Percentiles rank a stretch among this genome's conserved stretches.
phyloP scores from a whole-genome alignment of 2,329 filamentous ascomycete species.

The Colletotrichum higginsianum region DNA sequence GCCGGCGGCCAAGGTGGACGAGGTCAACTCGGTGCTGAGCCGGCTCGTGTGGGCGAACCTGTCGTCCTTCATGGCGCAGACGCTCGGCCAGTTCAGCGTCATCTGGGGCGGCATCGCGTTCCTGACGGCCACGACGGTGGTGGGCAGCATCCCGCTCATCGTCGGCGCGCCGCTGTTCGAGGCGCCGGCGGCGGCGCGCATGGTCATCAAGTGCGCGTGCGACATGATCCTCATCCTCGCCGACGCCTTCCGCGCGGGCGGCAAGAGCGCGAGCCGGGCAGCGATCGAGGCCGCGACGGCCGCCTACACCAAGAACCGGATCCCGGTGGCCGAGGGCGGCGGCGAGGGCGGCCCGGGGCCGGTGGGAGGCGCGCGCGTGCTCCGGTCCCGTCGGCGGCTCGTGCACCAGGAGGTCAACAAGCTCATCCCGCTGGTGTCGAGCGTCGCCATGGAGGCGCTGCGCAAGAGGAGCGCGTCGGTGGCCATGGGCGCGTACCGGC shows the following conservation, averaged over 20 bases:
- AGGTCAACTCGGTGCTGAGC: slow-evolving; percentile 44
- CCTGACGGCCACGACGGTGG: slow-evolving; percentile 44
- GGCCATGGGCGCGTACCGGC: background rate
- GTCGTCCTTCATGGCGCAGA: slow-evolving; percentile 43
- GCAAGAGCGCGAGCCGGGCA: slow-evolving; percentile 6
- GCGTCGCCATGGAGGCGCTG: slow-evolving; percentile 16
- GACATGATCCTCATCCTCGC: slow-evolving; percentile 36
- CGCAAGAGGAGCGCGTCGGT: background rate
- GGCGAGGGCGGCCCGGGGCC: background rate
- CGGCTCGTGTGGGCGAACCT: slow-evolving; percentile 47
- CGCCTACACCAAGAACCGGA: background rate
- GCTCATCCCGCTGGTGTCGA: slow-evolving; percentile 13
- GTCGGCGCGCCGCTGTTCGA: slow-evolving; percentile 32
- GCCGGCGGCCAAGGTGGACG: slow-evolving; percentile 39
- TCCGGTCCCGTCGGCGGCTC: background rate
- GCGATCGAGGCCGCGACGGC: slow-evolving; percentile 1
- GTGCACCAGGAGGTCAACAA: slow-evolving; percentile 14
- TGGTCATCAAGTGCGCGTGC: slow-evolving; percentile 39
- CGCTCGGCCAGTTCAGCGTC: slow-evolving; percentile 40
- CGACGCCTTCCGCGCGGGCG: slow-evolving; percentile 10
- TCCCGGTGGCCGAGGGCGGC: background rate
- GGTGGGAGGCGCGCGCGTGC: background rate
- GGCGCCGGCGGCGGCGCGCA: slow-evolving; percentile 24
- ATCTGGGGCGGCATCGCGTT: slow-evolving; percentile 30
- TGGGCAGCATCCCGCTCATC: slow-evolving; percentile 44